Base-by-base conservation (phyloP, 306 rosid species). In the Urtica urens region DNA sequence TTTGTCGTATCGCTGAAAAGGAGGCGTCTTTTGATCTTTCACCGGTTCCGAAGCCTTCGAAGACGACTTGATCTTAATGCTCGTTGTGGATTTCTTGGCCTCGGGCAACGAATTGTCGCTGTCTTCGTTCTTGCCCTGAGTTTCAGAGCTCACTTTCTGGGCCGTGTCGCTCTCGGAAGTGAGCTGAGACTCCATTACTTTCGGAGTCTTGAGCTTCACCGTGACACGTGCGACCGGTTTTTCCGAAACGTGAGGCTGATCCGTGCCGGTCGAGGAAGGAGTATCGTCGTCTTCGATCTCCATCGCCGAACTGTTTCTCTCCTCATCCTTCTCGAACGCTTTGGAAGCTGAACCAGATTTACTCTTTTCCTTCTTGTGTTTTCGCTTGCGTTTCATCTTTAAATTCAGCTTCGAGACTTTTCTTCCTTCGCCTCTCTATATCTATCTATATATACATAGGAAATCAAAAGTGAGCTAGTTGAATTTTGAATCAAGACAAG, bases 361-460 rank as follows among this genome's bases (percentile, higher is more conserved):
- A 56, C 23, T 60, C 80, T 84, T 62, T 74, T 78, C 80, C 81
- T 75, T 78, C 61, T 53, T 62, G 55, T 53, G 60, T 27, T 84
- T 92, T 19, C 97, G 81, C 68, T 84, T 88, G 22, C 95, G 90
- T 71, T 90, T 90, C 97, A 84, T 88, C 47, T 71, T 65, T 37
- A 6, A 27, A 50, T 35, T 51, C 30, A 30, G 30, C 60, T 5
- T 13, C n/a, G 31, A 22, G 49, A 16, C 24, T 42, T 3, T 49
- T n/a, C n/a, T n/a, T n/a, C n/a, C n/a, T n/a, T n/a, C n/a, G n/a
- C n/a, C n/a, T n/a, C n/a, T n/a, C n/a, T n/a, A n/a, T n/a, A n/a
- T n/a, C n/a, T n/a, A n/a, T n/a, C n/a, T n/a, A n/a, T n/a, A n/a
- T n/a, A n/a, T n/a, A n/a, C n/a, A n/a, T n/a, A n/a, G n/a, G n/a